Evolutionary conservation across 2,329 filamentous ascomycete species (phyloP), one percentile per base, ranked within the genome.

Genomic region (Oidium heveae): DNA sequence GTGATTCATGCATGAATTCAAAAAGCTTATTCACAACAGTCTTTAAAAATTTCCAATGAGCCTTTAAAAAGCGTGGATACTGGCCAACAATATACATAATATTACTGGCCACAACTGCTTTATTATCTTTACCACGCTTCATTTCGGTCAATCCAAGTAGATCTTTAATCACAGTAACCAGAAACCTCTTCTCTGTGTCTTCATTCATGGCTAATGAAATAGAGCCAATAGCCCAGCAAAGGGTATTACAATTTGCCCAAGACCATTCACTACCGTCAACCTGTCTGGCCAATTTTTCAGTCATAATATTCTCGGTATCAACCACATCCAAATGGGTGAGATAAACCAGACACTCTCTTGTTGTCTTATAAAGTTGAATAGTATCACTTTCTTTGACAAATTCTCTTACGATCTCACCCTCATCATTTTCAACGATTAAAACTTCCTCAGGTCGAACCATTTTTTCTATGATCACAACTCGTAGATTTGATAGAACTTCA

Each of bases 31-130:
- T 98, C 64, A 98, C 91, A 18, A 98, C 91, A 2, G 91, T 98
- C 79, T 98, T 98, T 55, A 98, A 73, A 71, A 98, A 98, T 68
- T 98, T 98, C 91, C 91, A 98, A 68, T 98, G 91, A 1, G 91
- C 91, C 72, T 98, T 98, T 63, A 98, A 72, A 71, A 98, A 98
- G 20, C 91, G 85, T 39, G 91, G 91, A 66, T 98, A 98, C 66
- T 98, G 91, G 56, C 91, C 91, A 58, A 98, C 91, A 70, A 98
- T 98, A 68, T 98, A 98, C 91, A 98, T 98, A 65, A 98, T 98
- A 71, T 98, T 98, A 70, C 86, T 94, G 59, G 91, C 91, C 43
- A 98, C 91, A 10, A 98, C 91, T 13, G 91, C 91, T 68, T 98
- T 98, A 76, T 98, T 98, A 72, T 98, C 91, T 65, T 98, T 98